phyloP scores from a whole-genome alignment of 2,329 filamentous ascomycete species.

The Diaporthe sp. region DNA sequence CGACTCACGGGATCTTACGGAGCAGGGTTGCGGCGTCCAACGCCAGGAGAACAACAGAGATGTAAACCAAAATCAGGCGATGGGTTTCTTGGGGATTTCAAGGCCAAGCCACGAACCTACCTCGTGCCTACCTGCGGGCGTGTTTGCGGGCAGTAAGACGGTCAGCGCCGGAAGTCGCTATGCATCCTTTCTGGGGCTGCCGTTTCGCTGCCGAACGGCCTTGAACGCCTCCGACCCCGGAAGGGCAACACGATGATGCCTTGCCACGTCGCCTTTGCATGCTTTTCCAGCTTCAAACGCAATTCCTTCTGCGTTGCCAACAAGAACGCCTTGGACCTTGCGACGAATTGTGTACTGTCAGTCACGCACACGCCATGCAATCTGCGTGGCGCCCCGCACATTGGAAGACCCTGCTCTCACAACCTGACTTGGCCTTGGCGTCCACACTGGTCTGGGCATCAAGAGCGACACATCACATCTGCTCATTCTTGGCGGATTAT shows the following conservation, averaged over 20 bases:
- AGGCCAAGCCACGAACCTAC: background rate
- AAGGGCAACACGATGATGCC: background rate
- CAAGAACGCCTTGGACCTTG: background rate
- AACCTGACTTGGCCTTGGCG: background rate
- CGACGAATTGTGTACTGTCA: background rate
- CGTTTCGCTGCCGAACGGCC: background rate
- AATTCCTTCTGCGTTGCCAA: background rate
- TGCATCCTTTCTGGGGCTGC: background rate
- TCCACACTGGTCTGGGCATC: background rate
- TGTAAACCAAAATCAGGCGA: constrained; percentile 1
- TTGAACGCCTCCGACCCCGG: background rate
- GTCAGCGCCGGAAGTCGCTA: constrained; percentile 13
- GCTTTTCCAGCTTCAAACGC: background rate
- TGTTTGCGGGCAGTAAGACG: background rate
- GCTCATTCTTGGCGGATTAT: constrained; percentile 3
- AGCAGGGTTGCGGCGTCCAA: constrained; percentile 16
- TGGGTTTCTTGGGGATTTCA: background rate
- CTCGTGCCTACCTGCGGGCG: background rate
- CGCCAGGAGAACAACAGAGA: background rate
- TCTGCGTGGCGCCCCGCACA: background rate
- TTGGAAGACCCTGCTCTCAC: background rate
- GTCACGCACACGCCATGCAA: background rate
- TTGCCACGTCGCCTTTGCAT: constrained; percentile 19
- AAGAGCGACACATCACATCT: constrained; percentile 16
- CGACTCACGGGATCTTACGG: constrained; percentile 31